Evolutionary conservation across 2,329 filamentous ascomycete genomes (phyloP).

Genomic region (Epichloe sylvatica): DNA sequence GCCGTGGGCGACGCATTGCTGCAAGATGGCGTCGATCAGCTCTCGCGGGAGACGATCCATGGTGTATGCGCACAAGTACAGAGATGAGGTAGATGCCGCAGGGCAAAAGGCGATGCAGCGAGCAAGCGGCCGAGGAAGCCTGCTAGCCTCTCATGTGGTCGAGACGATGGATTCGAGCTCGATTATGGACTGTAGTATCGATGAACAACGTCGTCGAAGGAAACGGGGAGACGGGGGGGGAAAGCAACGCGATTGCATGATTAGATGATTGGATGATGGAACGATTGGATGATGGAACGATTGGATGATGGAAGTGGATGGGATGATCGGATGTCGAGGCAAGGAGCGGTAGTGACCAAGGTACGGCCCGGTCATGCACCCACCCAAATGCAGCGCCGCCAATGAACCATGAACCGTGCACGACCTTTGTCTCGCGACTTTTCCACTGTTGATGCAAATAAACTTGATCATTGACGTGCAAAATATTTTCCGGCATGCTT

Average conservation of each 20-base stretch:
- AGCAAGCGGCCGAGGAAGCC: neutral
- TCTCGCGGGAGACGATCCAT: slow-evolving; percentile 36
- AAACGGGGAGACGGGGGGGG: neutral
- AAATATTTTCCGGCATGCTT: too few relatives aligned
- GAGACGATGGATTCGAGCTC: neutral
- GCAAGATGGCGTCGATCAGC: slow-evolving; percentile 32
- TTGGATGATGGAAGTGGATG: too few relatives aligned
- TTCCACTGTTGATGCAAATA: too few relatives aligned
- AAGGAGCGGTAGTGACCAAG: neutral
- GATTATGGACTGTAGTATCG: neutral
- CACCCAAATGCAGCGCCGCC: neutral
- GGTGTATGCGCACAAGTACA: neutral
- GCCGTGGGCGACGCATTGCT: slow-evolving; percentile 25
- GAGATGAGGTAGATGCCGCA: too few relatives aligned
- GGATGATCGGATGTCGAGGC: too few relatives aligned
- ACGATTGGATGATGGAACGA: too few relatives aligned
- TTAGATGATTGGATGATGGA: too few relatives aligned
- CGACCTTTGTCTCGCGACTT: too few relatives aligned
- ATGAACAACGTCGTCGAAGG: neutral
- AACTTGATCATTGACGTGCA: too few relatives aligned
- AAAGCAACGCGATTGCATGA: too few relatives aligned
- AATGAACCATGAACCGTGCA: too few relatives aligned
- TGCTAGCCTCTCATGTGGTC: neutral
- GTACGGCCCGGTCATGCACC: neutral
- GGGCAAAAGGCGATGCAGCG: neutral